phyloP scores from a whole-genome alignment of 2,329 filamentous ascomycete species.

The Claviceps africana region DNA sequence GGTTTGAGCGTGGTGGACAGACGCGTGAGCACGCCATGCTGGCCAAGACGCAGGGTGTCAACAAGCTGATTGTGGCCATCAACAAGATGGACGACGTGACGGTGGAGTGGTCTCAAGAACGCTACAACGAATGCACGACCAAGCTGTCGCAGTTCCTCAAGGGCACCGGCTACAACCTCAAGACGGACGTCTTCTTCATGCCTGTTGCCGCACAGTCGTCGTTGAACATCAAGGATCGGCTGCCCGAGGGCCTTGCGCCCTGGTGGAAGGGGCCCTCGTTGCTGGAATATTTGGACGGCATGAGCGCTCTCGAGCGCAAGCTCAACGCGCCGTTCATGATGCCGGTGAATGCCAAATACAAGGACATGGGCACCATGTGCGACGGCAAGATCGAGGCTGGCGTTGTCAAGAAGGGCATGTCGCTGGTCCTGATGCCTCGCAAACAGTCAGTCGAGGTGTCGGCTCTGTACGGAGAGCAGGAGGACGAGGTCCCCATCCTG shows the following conservation, averaged over 20 bases:
- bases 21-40: conserved; percentile 96
- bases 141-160: conserved; percentile 85
- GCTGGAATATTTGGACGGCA: conserved; percentile 87
- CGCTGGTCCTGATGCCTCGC: conserved; percentile 91
- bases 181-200: conserved; percentile 90
- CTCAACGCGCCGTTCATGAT: conserved; percentile 99
- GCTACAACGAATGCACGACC: conserved; percentile 83
- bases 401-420: conserved; percentile 80
- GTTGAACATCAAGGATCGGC: conserved; percentile 74
- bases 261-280: conserved; percentile 88
- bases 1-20: conserved; percentile 91
- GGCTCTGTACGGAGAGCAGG: conserved; percentile 85
- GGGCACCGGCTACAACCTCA: conserved; percentile 83
- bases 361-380: conserved; percentile 92
- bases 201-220: conserved; percentile 84
- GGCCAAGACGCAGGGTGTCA: conserved; percentile 95
- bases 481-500: conserved; percentile 72
- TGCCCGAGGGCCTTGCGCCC: conserved; percentile 59
- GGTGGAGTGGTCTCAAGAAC: conserved; percentile 86
- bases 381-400: conserved; percentile 96
- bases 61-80: conserved; percentile 85
- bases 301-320: conserved; percentile 89
- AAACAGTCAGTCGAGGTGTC: conserved; percentile 66
- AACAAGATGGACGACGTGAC: conserved; percentile 99
- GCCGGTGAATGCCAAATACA: conserved; percentile 90